Percentiles rank a stretch among this genome's conserved stretches.
Evolutionary conservation across 2,329 filamentous ascomycete species (phyloP).

Genomic region (Fusarium ambrosium): DNA sequence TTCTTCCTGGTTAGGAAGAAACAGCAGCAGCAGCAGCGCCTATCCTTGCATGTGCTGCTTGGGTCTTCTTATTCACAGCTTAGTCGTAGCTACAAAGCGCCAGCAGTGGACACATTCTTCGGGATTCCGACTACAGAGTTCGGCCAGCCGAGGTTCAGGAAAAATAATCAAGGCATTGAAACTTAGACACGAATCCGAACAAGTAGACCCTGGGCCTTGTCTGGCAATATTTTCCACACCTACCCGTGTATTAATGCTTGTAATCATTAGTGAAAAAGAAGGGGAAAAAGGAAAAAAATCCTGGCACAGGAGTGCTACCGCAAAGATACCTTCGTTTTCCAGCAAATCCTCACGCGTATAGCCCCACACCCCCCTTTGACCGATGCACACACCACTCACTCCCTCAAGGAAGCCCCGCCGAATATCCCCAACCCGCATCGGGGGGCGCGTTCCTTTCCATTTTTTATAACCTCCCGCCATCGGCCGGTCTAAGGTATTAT

Average conservation of each 20-base stretch:
- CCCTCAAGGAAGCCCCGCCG: conserved; percentile 18
- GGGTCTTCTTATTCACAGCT: neutral
- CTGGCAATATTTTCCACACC: neutral
- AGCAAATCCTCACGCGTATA: conserved; percentile 8
- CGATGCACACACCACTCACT: conserved; percentile 10
- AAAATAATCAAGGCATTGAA: neutral
- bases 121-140: neutral
- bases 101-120: neutral
- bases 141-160: neutral
- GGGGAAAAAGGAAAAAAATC: neutral
- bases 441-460: conserved; percentile 33
- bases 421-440: conserved; percentile 42
- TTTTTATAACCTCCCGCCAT: conserved; percentile 47
- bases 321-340: conserved; percentile 4
- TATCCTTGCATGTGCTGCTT: neutral
- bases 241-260: neutral
- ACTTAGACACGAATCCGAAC: neutral
- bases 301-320: conserved; percentile 1
- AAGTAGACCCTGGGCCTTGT: neutral
- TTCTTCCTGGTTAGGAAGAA: conserved; percentile 16
- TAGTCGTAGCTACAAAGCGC: neutral
- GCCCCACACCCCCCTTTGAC: conserved; percentile 24
- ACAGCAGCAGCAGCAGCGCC: neutral
- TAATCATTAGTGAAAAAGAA: neutral
- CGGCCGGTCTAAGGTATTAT: conserved; percentile 25